Conservation (phyloP, 106 monocot species). For the Alisma plantagoaquatica region DNA sequence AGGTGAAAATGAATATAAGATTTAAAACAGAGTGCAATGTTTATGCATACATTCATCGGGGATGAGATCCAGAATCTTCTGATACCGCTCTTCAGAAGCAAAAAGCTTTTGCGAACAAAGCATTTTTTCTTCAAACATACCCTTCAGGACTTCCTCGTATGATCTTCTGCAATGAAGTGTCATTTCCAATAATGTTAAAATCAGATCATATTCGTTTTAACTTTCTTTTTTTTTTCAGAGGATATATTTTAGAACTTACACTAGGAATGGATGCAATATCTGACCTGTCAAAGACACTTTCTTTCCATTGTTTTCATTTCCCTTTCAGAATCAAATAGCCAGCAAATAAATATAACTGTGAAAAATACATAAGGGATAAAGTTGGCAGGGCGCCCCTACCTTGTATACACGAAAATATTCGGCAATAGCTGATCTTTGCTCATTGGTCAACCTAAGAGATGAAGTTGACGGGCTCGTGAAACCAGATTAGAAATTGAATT, state of each 20-base stretch:
- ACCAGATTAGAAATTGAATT: background rate
- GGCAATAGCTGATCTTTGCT: constrained; percentile 75
- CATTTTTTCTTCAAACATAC: constrained; percentile 62
- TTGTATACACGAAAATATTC: constrained; percentile 87
- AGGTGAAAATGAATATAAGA: no score
- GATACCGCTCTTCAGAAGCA: constrained; percentile 52
- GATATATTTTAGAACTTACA: constrained; percentile 28
- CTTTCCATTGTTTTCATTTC: constrained; percentile 72
- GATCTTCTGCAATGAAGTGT: constrained; percentile 46
- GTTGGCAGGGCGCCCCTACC: no score
- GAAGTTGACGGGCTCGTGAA: background rate
- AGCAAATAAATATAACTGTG: no score
- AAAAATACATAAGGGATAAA: no score
- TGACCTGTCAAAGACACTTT: constrained; percentile 72
- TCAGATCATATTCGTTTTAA: no score
- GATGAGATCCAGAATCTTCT: constrained; percentile 78
- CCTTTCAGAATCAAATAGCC: no score
- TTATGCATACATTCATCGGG: constrained; percentile 71
- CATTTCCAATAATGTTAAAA: background rate
- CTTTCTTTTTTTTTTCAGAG: background rate
- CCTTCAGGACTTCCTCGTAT: constrained; percentile 61
- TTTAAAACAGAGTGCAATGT: background rate
- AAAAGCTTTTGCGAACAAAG: constrained; percentile 56
- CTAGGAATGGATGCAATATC: constrained; percentile 85
- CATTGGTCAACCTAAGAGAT: constrained; percentile 64